Evolutionary conservation across 495 filamentous ascomycete genomes (phyloP).

Genomic region (Rhizodiscina lignyota): DNA sequence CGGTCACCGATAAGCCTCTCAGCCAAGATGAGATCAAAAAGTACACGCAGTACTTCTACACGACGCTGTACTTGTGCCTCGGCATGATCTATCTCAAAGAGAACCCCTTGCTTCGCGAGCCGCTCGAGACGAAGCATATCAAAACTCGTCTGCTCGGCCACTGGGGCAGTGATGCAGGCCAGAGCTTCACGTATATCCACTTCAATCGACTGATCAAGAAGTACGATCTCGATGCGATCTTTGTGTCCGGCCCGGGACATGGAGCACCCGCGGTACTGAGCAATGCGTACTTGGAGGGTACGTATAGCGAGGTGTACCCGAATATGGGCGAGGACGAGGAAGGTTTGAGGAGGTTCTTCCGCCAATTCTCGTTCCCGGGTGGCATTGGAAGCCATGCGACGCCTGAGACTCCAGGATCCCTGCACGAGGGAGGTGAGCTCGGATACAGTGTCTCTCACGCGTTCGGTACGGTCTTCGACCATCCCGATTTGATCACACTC

Average conservation of each 20-base stretch:
- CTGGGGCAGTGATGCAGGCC: slow-evolving; percentile 58
- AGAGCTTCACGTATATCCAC: slow-evolving; percentile 61
- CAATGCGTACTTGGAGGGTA: slow-evolving; percentile 56
- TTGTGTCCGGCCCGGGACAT: slow-evolving; percentile 56
- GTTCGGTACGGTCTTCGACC: slow-evolving; percentile 54
- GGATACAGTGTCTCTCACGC: slow-evolving; percentile 61
- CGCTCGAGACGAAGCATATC: slow-evolving; percentile 43
- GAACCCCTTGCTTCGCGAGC: slow-evolving; percentile 48
- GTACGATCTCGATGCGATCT: slow-evolving; percentile 51
- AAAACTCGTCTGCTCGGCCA: slow-evolving; percentile 56
- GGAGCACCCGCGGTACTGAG: slow-evolving; percentile 53
- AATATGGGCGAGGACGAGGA: slow-evolving; percentile 45
- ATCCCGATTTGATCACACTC: slow-evolving; percentile 49
- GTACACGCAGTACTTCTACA: slow-evolving; percentile 50
- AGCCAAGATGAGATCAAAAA: slow-evolving; percentile 44
- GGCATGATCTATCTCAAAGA: slow-evolving; percentile 60
- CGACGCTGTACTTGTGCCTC: slow-evolving; percentile 52
- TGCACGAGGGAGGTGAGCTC: slow-evolving; percentile 63
- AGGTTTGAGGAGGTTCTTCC: slow-evolving; percentile 55
- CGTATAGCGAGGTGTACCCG: slow-evolving; percentile 57
- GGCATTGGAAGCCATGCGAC: slow-evolving; percentile 58
- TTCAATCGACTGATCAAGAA: slow-evolving; percentile 65
- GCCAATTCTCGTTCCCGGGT: slow-evolving; percentile 62
- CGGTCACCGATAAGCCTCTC: slow-evolving; percentile 38
- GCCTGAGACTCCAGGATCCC: slow-evolving; percentile 54